These are phyloP conservation scores for Camelina hispida DNA, from an alignment of 345 rosid species.

Conservation along the genomic window DNA sequence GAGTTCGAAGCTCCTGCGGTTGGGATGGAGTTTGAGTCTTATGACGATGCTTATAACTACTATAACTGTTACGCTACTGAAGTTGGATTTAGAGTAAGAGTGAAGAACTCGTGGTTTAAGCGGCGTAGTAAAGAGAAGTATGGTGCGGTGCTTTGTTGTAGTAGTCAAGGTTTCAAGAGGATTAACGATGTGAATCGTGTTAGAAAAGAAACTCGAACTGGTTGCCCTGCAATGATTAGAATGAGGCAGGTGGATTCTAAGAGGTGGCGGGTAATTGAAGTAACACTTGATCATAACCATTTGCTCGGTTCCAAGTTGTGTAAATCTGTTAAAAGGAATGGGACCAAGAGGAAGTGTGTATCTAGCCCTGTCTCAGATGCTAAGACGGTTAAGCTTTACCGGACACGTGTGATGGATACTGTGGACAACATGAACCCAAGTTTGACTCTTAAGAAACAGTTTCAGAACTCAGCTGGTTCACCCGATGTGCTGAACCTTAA, in stretches of 20 bases:
- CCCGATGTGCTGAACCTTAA: slow-evolving; percentile 55
- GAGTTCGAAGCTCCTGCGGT: slow-evolving; percentile 72
- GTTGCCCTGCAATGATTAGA: slow-evolving; percentile 84
- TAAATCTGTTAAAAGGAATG: slow-evolving; percentile 52
- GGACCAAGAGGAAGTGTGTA: slow-evolving; percentile 53
- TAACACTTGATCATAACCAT: slow-evolving; percentile 76
- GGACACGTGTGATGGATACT: slow-evolving; percentile 60
- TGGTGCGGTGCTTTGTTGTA: slow-evolving; percentile 82
- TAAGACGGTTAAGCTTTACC: slow-evolving; percentile 60
- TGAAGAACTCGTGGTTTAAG: slow-evolving; percentile 86
- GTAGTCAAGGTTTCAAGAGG: slow-evolving; percentile 81
- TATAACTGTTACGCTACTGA: slow-evolving; percentile 79
- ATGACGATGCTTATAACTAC: slow-evolving; percentile 82
- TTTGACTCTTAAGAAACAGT: slow-evolving; percentile 44
- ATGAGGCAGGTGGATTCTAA: slow-evolving; percentile 76
- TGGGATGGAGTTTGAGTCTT: slow-evolving; percentile 86
- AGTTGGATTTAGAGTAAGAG: slow-evolving; percentile 75
- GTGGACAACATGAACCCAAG: slow-evolving; percentile 51
- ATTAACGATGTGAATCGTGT: slow-evolving; percentile 66
- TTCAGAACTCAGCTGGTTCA: slow-evolving; percentile 36
- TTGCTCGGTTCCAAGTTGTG: slow-evolving; percentile 54
- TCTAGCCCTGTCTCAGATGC: slow-evolving; percentile 60
- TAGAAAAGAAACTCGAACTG: slow-evolving; percentile 76
- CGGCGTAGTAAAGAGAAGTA: slow-evolving; percentile 78
- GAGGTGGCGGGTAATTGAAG: slow-evolving; percentile 77